Conservation (phyloP, 2,329 filamentous ascomycete species). For the Penicillium sp. region DNA sequence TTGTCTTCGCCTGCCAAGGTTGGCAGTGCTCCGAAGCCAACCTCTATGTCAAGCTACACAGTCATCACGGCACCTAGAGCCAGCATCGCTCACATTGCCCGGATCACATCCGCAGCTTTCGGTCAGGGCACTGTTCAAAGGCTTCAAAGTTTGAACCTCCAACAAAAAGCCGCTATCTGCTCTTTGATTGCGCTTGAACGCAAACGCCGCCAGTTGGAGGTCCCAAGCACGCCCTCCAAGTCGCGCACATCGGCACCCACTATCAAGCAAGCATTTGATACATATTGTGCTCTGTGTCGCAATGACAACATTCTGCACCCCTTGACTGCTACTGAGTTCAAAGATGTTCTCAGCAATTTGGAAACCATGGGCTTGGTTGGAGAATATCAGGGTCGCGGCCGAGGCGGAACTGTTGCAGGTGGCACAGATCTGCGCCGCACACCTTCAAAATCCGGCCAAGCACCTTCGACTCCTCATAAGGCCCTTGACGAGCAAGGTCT, state of each 20-base stretch:
- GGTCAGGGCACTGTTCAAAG: constrained; percentile 84
- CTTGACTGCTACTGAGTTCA: constrained; percentile 86
- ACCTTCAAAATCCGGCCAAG: constrained; percentile 66
- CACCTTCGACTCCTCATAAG: constrained; percentile 52
- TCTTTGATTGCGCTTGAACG: constrained; percentile 84
- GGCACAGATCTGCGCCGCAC: constrained; percentile 58
- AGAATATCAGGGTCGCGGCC: constrained; percentile 66
- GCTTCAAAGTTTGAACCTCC: constrained; percentile 83
- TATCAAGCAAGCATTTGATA: constrained; percentile 78
- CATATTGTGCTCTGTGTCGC: constrained; percentile 79
- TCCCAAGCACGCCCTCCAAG: constrained; percentile 60
- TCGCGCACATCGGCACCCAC: constrained; percentile 65
- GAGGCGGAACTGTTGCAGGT: constrained; percentile 59
- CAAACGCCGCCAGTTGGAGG: constrained; percentile 52
- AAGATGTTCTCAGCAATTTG: constrained; percentile 84
- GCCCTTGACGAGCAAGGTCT: constrained; percentile 73
- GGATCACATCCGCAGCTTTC: constrained; percentile 84
- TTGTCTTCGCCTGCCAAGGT: constrained; percentile 53
- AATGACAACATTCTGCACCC: constrained; percentile 86
- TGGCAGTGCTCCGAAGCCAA: constrained; percentile 42
- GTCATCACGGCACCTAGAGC: constrained; percentile 80
- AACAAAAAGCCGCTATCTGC: constrained; percentile 94
- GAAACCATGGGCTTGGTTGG: constrained; percentile 83
- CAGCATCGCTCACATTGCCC: constrained; percentile 86
- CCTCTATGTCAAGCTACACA: constrained; percentile 58